Evolutionary conservation across 495 filamentous ascomycete species (phyloP), one percentile per base, ranked within the genome.

Genomic region (Penicillium daleae): DNA sequence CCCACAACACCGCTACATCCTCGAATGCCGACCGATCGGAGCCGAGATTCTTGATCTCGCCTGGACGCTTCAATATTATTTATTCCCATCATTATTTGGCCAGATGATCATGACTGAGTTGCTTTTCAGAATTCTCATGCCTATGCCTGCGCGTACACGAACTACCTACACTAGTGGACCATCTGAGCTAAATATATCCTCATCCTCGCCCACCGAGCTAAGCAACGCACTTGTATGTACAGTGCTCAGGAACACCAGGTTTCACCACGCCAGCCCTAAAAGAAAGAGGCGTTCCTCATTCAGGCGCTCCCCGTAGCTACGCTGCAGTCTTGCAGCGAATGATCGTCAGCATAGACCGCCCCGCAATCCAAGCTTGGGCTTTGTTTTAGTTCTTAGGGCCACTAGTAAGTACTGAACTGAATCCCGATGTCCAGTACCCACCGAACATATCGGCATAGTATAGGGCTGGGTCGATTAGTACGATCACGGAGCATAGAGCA

Each of bases 311-410:
- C n/a, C n/a, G n/a, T 31, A 31, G 29, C 29, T 4, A 31, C 29
- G 4, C 29, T 3, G 29, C 29, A 31, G 29, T 7, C 7, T 3
- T 44, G n/a, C 40, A 22, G 40, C 33, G 33, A 56, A 40, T 56
- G 54, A 56, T 56, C 57, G 44, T 27, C 57, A 40, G 29, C 57
- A 39, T 13, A 57, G 56, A 31, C 46, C 57, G 51, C 44, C 44
- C 44, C 19, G 57, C 44, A 26, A 22, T 3, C 46, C 27, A 48
- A 50, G 22, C 46, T 50, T 31, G 9, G 19, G 39, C 19, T 42
- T 4, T 1, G 35, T 15, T 42, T 42, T 4, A 10, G 35, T 15
- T 39, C 9, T 39, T 12, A 39, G n/a, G n/a, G n/a, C n/a, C n/a
- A n/a, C n/a, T n/a, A n/a, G n/a, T n/a, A n/a, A n/a, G n/a, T n/a